Percentiles rank a stretch among this genome's conserved stretches.
phyloP scores from a whole-genome alignment of 352 stramenopile genomes.

The Globisporangium takayamanum region DNA sequence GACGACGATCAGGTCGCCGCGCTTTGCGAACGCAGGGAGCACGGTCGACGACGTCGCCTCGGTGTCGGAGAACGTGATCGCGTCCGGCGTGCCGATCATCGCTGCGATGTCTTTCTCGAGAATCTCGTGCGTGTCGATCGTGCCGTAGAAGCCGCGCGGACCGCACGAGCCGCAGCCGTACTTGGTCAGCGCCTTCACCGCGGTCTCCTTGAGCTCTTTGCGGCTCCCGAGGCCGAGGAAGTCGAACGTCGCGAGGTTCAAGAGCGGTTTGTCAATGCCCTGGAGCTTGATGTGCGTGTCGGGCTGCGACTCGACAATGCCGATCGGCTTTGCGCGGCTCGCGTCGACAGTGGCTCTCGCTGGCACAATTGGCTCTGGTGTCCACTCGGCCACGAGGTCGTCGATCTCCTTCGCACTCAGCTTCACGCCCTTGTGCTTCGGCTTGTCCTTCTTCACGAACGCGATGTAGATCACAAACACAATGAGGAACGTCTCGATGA shows the following conservation, averaged over 20 bases:
- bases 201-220: conserved; percentile 84
- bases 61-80: conserved; percentile 97
- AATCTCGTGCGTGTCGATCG: conserved; percentile 88
- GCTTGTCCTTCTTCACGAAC: conserved; percentile 79
- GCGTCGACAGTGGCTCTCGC: conserved; percentile 23
- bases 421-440: conserved; percentile 47
- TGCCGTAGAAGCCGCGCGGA: conserved; percentile 98
- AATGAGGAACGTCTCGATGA: conserved; percentile 97
- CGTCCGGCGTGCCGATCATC: conserved; percentile 91
- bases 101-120: conserved; percentile 90
- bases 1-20: conserved; percentile 95
- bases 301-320: conserved; percentile 75
- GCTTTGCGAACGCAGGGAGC: conserved; percentile 96
- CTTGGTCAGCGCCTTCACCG: conserved; percentile 86
- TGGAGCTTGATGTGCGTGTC: conserved; percentile 81
- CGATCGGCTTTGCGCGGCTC: conserved; percentile 40
- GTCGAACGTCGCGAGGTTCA: conserved; percentile 97
- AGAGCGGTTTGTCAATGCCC: conserved; percentile 50
- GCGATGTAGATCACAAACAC: conserved; percentile 94
- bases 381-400: conserved; percentile 87
- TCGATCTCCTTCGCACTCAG: conserved; percentile 87
- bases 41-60: conserved; percentile 92
- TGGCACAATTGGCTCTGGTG: conserved; percentile 84
- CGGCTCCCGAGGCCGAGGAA: conserved; percentile 91
- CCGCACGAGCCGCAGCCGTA: conserved; percentile 98